phyloP scores from a whole-genome alignment of 805 yeast species.

The Schwanniomyces polymorphus region DNA sequence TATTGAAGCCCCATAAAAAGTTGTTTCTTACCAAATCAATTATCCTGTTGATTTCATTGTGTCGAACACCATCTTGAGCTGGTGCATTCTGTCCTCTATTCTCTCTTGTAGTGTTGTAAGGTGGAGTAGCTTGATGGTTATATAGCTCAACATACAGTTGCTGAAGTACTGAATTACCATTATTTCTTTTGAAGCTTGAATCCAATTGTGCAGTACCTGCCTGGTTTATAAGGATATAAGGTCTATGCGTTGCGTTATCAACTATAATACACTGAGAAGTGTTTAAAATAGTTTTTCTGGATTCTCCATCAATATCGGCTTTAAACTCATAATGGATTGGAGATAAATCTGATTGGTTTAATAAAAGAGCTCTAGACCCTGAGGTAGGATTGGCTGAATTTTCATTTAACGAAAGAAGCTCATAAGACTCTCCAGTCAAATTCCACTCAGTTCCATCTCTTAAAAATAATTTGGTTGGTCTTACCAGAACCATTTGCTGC shows the following conservation, averaged over 20 bases:
- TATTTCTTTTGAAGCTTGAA: slow-evolving; percentile 6
- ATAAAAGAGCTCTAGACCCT: slow-evolving; percentile 12
- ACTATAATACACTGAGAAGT: slow-evolving; percentile 46
- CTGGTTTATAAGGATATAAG: slow-evolving; percentile 40
- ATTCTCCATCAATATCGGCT: slow-evolving; percentile 13
- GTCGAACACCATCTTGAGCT: not conserved
- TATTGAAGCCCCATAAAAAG: not conserved
- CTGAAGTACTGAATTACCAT: slow-evolving; percentile 20
- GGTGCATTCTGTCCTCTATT: not conserved
- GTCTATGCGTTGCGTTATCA: slow-evolving; percentile 25
- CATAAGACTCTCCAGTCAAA: slow-evolving; percentile 24
- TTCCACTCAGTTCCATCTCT: slow-evolving; percentile 21
- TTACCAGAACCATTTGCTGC: slow-evolving; percentile 7
- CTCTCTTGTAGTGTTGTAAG: not conserved
- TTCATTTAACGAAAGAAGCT: slow-evolving; percentile 13
- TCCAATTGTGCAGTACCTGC: slow-evolving; percentile 31
- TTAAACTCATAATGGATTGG: slow-evolving; percentile 23
- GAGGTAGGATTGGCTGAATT: not conserved
- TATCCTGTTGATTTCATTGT: not conserved
- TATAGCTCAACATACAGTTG: slow-evolving; percentile 21
- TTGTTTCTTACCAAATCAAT: not conserved
- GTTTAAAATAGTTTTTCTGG: slow-evolving; percentile 20
- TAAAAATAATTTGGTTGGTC: slow-evolving; percentile 20
- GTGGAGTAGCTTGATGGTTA: slow-evolving; percentile 1
- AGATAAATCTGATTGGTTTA: slow-evolving; percentile 27